Evolutionary conservation across 2,329 filamentous ascomycete species (phyloP).

Genomic region (Aureobasidium sp.): DNA sequence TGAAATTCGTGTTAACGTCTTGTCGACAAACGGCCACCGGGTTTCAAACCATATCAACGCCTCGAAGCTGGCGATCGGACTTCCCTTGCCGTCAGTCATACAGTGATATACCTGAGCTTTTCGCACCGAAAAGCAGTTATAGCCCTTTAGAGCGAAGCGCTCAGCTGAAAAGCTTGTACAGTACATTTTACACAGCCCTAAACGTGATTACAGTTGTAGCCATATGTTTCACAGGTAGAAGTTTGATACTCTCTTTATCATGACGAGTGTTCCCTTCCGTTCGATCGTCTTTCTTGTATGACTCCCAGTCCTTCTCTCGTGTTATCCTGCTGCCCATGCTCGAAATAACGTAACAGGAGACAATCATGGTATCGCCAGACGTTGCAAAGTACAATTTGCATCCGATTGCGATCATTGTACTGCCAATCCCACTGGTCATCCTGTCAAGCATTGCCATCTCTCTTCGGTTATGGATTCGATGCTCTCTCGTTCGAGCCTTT

Average conservation of each 20-base stretch:
- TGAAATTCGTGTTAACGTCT: not conserved
- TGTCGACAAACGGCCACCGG: not conserved
- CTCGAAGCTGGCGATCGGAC: not conserved
- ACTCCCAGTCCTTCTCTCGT: not conserved
- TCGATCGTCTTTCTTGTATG: not conserved
- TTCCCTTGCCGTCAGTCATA: not conserved
- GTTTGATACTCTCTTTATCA: not conserved
- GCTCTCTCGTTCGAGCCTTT: not conserved
- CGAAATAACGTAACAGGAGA: not conserved
- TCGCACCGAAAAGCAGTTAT: not conserved
- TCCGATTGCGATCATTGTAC: not conserved
- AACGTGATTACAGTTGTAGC: not conserved
- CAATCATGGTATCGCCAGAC: constrained; percentile 7
- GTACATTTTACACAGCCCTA: not conserved
- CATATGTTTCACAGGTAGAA: not conserved
- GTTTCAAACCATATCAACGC: not conserved
- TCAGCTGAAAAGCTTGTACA: not conserved
- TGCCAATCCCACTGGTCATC: not conserved
- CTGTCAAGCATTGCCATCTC: not conserved
- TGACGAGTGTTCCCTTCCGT: not conserved
- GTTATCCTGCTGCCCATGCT: not conserved
- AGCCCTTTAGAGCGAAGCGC: not conserved
- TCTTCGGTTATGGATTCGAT: constrained; percentile 4
- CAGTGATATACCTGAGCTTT: not conserved
- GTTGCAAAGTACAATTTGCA: constrained; percentile 5